Conservation (phyloP, 2,329 filamentous ascomycete species). For the Stemphylium lycopersici region DNA sequence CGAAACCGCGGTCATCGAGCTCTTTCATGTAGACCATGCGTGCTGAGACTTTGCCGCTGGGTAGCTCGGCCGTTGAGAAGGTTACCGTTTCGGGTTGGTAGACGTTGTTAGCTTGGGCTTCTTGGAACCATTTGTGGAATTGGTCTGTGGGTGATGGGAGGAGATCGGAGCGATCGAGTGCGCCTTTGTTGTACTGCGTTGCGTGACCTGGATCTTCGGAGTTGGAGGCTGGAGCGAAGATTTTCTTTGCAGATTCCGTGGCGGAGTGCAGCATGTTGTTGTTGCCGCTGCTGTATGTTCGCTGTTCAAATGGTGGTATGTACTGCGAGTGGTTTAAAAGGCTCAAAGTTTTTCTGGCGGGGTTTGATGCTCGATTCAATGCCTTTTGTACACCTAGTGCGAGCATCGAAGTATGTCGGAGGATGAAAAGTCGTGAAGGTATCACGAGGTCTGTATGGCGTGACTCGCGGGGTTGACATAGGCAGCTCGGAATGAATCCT, state of each 20-base stretch:
- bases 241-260: slow-evolving; percentile 43
- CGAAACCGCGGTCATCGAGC: slow-evolving; percentile 81
- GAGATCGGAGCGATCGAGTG: slow-evolving; percentile 68
- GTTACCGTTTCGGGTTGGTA: slow-evolving; percentile 87
- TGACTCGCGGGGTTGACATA: slow-evolving; percentile 12
- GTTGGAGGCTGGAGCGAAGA: slow-evolving; percentile 67
- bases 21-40: slow-evolving; percentile 96
- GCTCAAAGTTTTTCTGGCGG: neutral
- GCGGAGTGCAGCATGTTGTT: slow-evolving; percentile 38
- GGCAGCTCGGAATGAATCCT: slow-evolving; percentile 14
- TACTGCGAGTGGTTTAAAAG: neutral
- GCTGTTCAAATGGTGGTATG: neutral
- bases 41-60: slow-evolving; percentile 81
- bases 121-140: slow-evolving; percentile 88
- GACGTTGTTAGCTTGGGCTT: slow-evolving; percentile 67
- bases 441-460: slow-evolving; percentile 12
- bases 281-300: neutral
- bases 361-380: neutral
- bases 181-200: slow-evolving; percentile 74
- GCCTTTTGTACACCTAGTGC: slow-evolving; percentile 4
- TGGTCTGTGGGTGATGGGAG: slow-evolving; percentile 72
- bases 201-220: slow-evolving; percentile 66
- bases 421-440: neutral
- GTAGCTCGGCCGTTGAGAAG: slow-evolving; percentile 81
- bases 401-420: neutral